Percentiles rank a stretch among this genome's conserved stretches.
Conservation (phyloP, 148 eudicot species). For the Amaranthus cruentus region DNA sequence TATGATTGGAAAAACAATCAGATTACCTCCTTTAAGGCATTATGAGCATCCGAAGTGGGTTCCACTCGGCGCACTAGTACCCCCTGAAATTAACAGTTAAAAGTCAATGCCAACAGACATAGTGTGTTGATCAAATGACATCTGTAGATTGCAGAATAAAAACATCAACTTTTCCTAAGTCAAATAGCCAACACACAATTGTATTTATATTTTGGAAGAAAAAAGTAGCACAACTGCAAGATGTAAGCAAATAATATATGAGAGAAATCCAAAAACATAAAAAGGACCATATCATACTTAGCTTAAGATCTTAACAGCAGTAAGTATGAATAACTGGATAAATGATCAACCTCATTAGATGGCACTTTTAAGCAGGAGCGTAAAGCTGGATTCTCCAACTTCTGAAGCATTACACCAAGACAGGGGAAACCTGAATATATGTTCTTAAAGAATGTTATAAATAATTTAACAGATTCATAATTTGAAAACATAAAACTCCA, state of each 20-base stretch:
- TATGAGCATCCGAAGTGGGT: conserved; percentile 79
- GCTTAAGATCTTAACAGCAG: neutral
- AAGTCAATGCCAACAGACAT: neutral
- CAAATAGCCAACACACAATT: neutral
- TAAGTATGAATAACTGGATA: neutral
- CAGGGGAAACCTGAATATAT: conserved; percentile 78
- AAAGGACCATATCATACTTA: neutral
- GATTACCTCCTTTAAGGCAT: conserved; percentile 77
- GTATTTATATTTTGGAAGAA: neutral
- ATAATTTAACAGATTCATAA: neutral
- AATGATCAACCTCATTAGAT: conserved; percentile 68
- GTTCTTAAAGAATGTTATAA: conserved; percentile 13
- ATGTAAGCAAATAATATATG: neutral
- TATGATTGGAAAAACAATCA: conserved; percentile 4
- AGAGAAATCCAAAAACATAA: neutral
- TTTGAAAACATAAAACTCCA: neutral
- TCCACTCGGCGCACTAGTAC: conserved; percentile 90
- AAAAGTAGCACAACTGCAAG: neutral
- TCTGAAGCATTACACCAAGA: conserved; percentile 89
- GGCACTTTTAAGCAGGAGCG: conserved; percentile 85
- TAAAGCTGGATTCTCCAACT: conserved; percentile 93
- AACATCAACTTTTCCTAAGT: neutral
- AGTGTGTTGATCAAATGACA: neutral
- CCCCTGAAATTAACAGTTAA: conserved; percentile 51
- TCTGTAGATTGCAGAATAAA: neutral